phyloP scores from a whole-genome alignment of 306 rosid species.

The Hylodesmum podocarpum region DNA sequence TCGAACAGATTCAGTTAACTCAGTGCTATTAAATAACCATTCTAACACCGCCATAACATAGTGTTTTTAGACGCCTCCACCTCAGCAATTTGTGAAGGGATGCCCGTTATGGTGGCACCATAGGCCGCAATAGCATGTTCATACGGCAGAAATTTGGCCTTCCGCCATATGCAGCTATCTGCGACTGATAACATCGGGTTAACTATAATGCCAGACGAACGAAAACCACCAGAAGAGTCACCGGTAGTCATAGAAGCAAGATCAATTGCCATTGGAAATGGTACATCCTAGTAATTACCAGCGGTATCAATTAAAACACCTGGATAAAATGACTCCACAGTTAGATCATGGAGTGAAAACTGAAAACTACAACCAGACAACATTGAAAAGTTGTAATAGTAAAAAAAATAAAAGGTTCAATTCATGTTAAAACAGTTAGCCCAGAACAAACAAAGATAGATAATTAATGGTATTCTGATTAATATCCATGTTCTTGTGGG shows the following conservation, averaged over 20 bases:
- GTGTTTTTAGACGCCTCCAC: too few relatives aligned
- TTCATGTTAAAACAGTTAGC: neutral
- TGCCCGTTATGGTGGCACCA: too few relatives aligned
- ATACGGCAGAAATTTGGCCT: too few relatives aligned
- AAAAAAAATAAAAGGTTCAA: neutral
- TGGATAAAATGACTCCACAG: constrained; percentile 72
- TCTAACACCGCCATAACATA: too few relatives aligned
- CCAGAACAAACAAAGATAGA: neutral
- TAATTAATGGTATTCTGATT: neutral
- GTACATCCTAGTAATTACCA: constrained; percentile 88
- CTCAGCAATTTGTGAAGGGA: too few relatives aligned
- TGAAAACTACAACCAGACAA: constrained; percentile 59
- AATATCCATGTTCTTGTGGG: neutral
- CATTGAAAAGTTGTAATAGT: constrained; percentile 16
- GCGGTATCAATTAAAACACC: constrained; percentile 68
- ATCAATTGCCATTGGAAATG: constrained; percentile 67
- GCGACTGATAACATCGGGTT: too few relatives aligned
- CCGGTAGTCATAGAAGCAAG: constrained; percentile 59
- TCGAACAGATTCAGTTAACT: constrained; percentile 52
- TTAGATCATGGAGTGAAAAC: constrained; percentile 76
- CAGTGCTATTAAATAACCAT: too few relatives aligned
- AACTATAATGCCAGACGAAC: constrained; percentile 56
- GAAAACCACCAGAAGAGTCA: constrained; percentile 63
- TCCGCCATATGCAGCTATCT: too few relatives aligned
- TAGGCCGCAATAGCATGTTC: too few relatives aligned